Base-by-base conservation (phyloP, 169 alveolate genomes). In the Plasmodium malariae region DNA sequence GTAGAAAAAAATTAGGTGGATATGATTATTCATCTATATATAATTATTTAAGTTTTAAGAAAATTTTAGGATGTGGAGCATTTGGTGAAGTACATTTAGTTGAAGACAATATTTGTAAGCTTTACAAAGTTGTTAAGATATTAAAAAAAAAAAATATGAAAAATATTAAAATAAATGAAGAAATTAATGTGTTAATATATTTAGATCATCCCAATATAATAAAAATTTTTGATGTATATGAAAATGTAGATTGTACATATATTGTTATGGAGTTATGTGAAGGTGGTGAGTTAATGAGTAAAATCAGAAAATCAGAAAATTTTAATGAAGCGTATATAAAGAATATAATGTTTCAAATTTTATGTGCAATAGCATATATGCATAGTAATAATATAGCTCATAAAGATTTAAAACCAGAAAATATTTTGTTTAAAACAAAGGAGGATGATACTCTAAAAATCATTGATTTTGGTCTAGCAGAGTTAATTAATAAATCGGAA, bases 271-370 rank as follows among this genome's bases (percentile, higher is more conserved):
- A 97, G 89, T 94, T 96, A 67, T 96, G 98, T 70, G 87, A 93
- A n/a, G 99, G 99, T 14, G 99, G 99, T 30, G 99, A 99, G 93
- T 96, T 99, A 51, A 98, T 99, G 88, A 99, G 97, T 80, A 96
- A 98, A 83, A 98, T 98, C 34, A 94, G 93, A 9, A 96, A 95
- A 43, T 95, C 93, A 32, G 98, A 97, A 62, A 94, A 94, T 45
- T 96, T 97, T 78, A 91, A 94, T 28, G 99, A 98, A 88, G 93
- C 87, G 62, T 96, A 97, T 83, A 97, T 97, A 48, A 97, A 98
- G 7, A 93, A 92, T 80, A 93, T 98, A 62, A 97, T 97, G 98
- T 89, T 97, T 63, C 99, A 98, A 85, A 83, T 98, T 36, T 89
- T 97, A 87, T 94, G 97, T 28, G 99, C 99, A 7, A 95, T 98